Base-by-base conservation (phyloP, 2,329 filamentous ascomycete species). In the Nemania abortiva region DNA sequence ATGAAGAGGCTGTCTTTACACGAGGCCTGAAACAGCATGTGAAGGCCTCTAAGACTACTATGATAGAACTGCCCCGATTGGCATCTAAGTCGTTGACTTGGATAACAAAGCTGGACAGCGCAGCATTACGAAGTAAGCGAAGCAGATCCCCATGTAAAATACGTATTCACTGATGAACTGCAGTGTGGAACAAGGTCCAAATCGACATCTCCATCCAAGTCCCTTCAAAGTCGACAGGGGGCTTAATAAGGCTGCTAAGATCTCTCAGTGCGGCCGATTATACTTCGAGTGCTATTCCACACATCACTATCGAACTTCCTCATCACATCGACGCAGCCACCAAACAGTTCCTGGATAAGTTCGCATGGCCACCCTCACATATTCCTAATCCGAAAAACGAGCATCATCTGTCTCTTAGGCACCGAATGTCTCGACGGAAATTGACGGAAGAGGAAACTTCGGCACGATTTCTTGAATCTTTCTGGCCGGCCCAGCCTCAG, bases 201-300 rank as follows among this genome's bases (percentile, higher is more conserved):
- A 85, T 98, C 70, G 94, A 98, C 72, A 92, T 99, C 62, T 80
- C 98, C 13, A 88, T 98, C 9, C 93, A 97, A 68, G 93, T 92
- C 1, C 87, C 90, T 6, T 82, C 89, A 2, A 85, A 86, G 9
- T 90, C 91, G 22, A 91, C 92, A 2, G 94, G 93, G 11, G 92
- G 91, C 59, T 79, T 98, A 34, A 88, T 93, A 59, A 87, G 93
- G 64, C 85, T 98, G 37, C 86, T 99, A 3, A 87, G 88, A 68
- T 97, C 94, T 4, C 85, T 99, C 29, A 84, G 87, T 70, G 82
- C 84, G 7, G 93, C 93, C 5, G 94, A 98, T 77, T 95, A 94
- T 77, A 86, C 89, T 55, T 90, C 91, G 0, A 84, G 91, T 50
- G 83, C 86, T 1, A 82, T 87, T 1, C 95, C 95, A 2, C 90